phyloP scores from a whole-genome alignment of 768 basidiomycete genomes.

The Kwoniella pini region DNA sequence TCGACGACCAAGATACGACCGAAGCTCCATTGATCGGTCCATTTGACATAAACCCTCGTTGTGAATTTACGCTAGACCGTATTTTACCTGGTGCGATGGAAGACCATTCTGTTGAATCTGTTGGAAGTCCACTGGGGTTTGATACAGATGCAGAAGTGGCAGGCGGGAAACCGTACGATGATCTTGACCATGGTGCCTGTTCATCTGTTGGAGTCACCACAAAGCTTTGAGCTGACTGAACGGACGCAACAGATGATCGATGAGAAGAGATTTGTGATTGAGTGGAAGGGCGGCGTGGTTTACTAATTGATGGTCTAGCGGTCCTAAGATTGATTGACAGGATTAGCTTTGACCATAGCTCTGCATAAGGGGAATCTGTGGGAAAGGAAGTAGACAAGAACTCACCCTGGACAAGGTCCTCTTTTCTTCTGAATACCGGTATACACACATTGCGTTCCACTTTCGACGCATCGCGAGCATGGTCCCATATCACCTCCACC shows the following conservation, averaged over 20 bases:
- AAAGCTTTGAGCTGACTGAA: constrained; percentile 17
- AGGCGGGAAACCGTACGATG: constrained; percentile 27
- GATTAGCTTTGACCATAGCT: no score
- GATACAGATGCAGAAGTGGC: neutral
- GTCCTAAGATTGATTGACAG: constrained; percentile 7
- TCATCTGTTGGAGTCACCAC: constrained; percentile 29
- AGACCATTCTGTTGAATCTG: constrained; percentile 22
- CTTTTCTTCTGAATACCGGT: constrained; percentile 50
- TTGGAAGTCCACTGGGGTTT: neutral
- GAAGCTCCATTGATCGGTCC: neutral
- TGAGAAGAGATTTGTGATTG: constrained; percentile 15
- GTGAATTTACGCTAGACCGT: neutral
- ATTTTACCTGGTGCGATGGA: constrained; percentile 16
- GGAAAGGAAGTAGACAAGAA: neutral
- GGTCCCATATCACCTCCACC: constrained; percentile 40
- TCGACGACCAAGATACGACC: constrained; percentile 21
- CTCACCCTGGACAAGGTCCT: constrained; percentile 52
- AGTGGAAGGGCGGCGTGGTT: constrained; percentile 21
- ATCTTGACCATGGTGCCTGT: constrained; percentile 13
- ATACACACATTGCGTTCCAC: constrained; percentile 48
- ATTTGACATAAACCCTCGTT: neutral
- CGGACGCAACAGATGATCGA: constrained; percentile 17
- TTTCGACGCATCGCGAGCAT: constrained; percentile 48
- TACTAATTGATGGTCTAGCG: constrained; percentile 21
- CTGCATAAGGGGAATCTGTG: neutral